phyloP scores from a whole-genome alignment of 1,284 basidiomycete species.

The Ceratorhiza oryzae-sativae region DNA sequence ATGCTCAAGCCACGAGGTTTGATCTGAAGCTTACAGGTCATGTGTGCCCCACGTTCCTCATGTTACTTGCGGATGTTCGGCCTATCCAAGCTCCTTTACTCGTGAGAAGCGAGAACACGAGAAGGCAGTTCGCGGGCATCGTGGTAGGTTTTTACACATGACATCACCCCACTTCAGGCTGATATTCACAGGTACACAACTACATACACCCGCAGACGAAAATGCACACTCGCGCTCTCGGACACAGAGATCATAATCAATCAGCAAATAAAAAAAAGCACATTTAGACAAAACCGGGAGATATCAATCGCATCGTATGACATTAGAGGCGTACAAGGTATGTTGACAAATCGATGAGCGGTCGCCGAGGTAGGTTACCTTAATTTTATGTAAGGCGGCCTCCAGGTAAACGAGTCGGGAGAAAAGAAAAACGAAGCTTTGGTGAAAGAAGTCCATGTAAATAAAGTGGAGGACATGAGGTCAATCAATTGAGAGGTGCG shows the following conservation, averaged over 20 bases:
- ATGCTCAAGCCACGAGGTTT: slow-evolving; percentile 16
- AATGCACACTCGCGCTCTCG: slow-evolving; percentile 17
- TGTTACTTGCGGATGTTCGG: slow-evolving; percentile 33
- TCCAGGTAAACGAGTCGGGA: background rate
- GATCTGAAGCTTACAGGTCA: background rate
- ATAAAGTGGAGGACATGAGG: slow-evolving; percentile 19
- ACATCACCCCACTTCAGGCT: slow-evolving; percentile 23
- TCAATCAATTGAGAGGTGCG: slow-evolving; percentile 27
- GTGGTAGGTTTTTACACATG: slow-evolving; percentile 2
- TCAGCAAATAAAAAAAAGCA: slow-evolving; percentile 26
- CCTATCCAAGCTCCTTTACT: background rate
- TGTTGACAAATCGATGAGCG: background rate
- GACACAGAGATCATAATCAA: slow-evolving; percentile 17
- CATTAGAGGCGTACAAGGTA: slow-evolving; percentile 38
- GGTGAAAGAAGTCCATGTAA: slow-evolving; percentile 22
- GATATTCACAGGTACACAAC: slow-evolving; percentile 31
- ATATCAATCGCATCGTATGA: slow-evolving; percentile 15
- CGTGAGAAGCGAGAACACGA: background rate
- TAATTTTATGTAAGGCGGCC: slow-evolving; percentile 31
- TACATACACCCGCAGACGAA: slow-evolving; percentile 31
- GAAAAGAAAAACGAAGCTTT: slow-evolving; percentile 31
- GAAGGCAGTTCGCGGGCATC: background rate
- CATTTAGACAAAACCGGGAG: slow-evolving; percentile 7
- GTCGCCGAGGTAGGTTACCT: slow-evolving; percentile 16
- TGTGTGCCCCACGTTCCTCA: slow-evolving; percentile 2